Evolutionary conservation across 345 rosid species (phyloP).

Genomic region (Populus tremula): DNA sequence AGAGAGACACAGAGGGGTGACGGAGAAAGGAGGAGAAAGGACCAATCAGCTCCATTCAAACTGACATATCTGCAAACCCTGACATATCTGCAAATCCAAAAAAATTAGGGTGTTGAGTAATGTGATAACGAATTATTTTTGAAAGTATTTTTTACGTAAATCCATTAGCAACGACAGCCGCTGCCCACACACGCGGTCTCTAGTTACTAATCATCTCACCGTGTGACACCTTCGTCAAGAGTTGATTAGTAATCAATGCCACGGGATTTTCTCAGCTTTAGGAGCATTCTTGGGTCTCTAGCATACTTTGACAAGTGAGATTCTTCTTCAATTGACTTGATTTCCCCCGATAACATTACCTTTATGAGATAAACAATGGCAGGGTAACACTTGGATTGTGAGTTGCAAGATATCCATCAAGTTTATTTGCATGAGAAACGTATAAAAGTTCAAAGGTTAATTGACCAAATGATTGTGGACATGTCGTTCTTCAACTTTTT

Average conservation of each 20-base stretch:
- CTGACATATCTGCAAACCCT: slow-evolving; percentile 31
- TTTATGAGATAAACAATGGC: no score
- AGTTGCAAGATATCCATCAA: no score
- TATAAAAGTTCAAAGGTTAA: neutral
- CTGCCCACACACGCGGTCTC: slow-evolving; percentile 33
- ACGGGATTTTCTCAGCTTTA: neutral
- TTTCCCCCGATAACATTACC: no score
- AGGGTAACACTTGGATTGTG: no score
- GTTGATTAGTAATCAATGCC: neutral
- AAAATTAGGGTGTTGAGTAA: no score
- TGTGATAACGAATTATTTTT: no score
- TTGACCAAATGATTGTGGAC: neutral
- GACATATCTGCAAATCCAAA: no score
- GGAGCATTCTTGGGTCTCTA: neutral
- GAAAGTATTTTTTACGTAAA: no score
- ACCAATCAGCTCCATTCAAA: slow-evolving; percentile 34
- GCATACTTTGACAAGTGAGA: no score
- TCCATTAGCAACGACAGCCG: slow-evolving; percentile 18
- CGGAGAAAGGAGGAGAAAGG: neutral
- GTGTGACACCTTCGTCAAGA: neutral
- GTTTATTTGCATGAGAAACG: neutral
- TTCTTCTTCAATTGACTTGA: no score
- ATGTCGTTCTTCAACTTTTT: no score
- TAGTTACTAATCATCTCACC: slow-evolving; percentile 29
- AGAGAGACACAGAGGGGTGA: neutral